Evolutionary conservation across 2,329 filamentous ascomycete genomes (phyloP).

Genomic region (Dendryphion nanum): DNA sequence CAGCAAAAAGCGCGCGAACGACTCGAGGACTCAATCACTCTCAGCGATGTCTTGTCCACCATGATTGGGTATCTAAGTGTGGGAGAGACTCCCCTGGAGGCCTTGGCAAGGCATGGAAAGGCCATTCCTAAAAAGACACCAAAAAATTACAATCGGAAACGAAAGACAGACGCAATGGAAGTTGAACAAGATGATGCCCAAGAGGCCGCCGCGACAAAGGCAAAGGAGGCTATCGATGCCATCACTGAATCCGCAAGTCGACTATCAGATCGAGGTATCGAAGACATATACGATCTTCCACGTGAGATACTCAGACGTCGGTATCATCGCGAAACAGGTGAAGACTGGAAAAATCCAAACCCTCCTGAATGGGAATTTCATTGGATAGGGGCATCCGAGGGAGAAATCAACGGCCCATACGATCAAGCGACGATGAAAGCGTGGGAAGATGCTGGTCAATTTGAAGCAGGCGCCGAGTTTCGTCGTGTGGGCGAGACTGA

Average conservation of each 20-base stretch:
- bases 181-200: constrained; percentile 52
- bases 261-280: constrained; percentile 75
- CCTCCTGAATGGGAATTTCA: constrained; percentile 78
- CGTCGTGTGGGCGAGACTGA: constrained; percentile 41
- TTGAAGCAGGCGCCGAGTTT: constrained; percentile 76
- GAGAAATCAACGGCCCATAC: constrained; percentile 79
- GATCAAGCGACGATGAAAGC: constrained; percentile 81
- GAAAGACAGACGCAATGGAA: constrained; percentile 62
- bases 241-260: constrained; percentile 82
- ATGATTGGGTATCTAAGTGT: constrained; percentile 73
- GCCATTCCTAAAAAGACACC: constrained; percentile 46
- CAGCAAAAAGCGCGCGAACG: constrained; percentile 70
- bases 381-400: constrained; percentile 87
- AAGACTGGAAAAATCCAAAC: constrained; percentile 69
- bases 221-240: constrained; percentile 6
- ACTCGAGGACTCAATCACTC: constrained; percentile 71
- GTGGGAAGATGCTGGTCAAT: constrained; percentile 91
- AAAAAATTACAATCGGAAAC: constrained; percentile 55
- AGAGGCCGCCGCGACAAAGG: constrained; percentile 48
- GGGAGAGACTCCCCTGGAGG: constrained; percentile 85
- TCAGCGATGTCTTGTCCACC: constrained; percentile 68
- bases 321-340: constrained; percentile 81
- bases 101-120: constrained; percentile 76
- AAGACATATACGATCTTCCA: constrained; percentile 89
- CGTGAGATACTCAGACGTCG: constrained; percentile 80